Evolutionary conservation across 2,329 filamentous ascomycete species (phyloP).

Genomic region (Ophiocordyceps camponoti-saundersi): DNA sequence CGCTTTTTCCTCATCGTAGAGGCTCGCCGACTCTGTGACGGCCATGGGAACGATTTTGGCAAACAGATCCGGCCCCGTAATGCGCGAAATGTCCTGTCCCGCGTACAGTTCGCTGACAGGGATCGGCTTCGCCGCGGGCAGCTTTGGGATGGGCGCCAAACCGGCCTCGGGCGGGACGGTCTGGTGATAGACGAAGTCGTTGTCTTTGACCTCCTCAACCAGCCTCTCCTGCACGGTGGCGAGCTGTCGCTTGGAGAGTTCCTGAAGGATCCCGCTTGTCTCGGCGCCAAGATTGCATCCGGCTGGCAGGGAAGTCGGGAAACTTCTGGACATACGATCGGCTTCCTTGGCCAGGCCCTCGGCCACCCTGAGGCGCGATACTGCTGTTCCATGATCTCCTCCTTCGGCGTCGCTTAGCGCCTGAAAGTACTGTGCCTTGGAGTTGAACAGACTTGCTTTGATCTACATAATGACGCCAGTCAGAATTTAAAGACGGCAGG

Average conservation of each 20-base stretch:
- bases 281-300: slow-evolving; percentile 75
- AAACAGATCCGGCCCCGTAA: slow-evolving; percentile 94
- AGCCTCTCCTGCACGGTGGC: slow-evolving; percentile 69
- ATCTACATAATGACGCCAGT: slow-evolving; percentile 23
- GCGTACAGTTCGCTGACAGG: slow-evolving; percentile 94
- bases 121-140: slow-evolving; percentile 91
- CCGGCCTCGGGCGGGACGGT: slow-evolving; percentile 73
- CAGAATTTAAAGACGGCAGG: not conserved
- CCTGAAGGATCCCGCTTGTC: slow-evolving; percentile 54
- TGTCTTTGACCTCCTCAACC: slow-evolving; percentile 66
- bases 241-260: slow-evolving; percentile 70
- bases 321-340: slow-evolving; percentile 55
- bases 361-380: slow-evolving; percentile 67
- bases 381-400: slow-evolving; percentile 70
- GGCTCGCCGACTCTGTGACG: slow-evolving; percentile 87
- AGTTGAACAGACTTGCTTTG: slow-evolving; percentile 70
- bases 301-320: slow-evolving; percentile 62
- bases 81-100: slow-evolving; percentile 89
- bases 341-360: slow-evolving; percentile 68
- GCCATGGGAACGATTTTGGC: slow-evolving; percentile 91
- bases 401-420: slow-evolving; percentile 80
- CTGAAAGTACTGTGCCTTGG: slow-evolving; percentile 86
- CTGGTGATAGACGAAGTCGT: slow-evolving; percentile 97
- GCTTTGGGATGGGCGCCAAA: slow-evolving; percentile 66
- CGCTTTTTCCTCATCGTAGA: slow-evolving; percentile 97